A percentile compares a stretch with the other conserved stretches of the same genome.
These are phyloP conservation scores for Rhizophagus clarus DNA, from an alignment of 192 early-diverging fungal species.

Conservation along the genomic window DNA sequence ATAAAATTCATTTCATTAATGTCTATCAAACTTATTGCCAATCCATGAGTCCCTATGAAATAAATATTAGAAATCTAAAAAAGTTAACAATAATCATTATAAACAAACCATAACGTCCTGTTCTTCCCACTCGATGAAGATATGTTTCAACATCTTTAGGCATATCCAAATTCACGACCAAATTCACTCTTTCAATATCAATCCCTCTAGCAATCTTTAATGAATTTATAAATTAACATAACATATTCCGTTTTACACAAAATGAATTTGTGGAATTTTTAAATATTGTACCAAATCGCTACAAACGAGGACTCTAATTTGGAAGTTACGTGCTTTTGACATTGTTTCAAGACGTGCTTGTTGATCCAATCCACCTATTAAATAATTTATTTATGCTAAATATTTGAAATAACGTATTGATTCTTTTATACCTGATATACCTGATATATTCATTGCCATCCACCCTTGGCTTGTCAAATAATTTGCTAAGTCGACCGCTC, in stretches of 20 bases:
- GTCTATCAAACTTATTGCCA: slow-evolving; percentile 51
- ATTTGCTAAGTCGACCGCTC: slow-evolving; percentile 50
- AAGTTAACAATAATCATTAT: background rate
- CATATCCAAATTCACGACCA: slow-evolving; percentile 79
- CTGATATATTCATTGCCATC: slow-evolving; percentile 51
- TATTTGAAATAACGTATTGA: background rate
- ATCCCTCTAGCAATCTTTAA: slow-evolving; percentile 63
- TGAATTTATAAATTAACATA: background rate
- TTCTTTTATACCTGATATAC: background rate
- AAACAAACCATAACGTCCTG: slow-evolving; percentile 65
- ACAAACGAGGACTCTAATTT: slow-evolving; percentile 57
- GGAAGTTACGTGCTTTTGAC: slow-evolving; percentile 54
- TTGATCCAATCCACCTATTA: slow-evolving; percentile 46
- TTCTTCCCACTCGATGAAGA: slow-evolving; percentile 78
- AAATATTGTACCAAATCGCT: slow-evolving; percentile 50
- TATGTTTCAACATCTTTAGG: slow-evolving; percentile 71
- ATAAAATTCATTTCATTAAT: slow-evolving; percentile 38
- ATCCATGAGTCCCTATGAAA: slow-evolving; percentile 54
- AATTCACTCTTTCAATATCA: slow-evolving; percentile 72
- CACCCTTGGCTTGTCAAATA: slow-evolving; percentile 54
- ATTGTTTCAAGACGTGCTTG: slow-evolving; percentile 50
- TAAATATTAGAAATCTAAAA: background rate
- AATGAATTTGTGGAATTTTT: background rate
- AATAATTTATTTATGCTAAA: background rate
- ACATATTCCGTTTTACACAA: background rate